phyloP scores from a whole-genome alignment of 495 filamentous ascomycete genomes.

The Xylaria flabelliformis region DNA sequence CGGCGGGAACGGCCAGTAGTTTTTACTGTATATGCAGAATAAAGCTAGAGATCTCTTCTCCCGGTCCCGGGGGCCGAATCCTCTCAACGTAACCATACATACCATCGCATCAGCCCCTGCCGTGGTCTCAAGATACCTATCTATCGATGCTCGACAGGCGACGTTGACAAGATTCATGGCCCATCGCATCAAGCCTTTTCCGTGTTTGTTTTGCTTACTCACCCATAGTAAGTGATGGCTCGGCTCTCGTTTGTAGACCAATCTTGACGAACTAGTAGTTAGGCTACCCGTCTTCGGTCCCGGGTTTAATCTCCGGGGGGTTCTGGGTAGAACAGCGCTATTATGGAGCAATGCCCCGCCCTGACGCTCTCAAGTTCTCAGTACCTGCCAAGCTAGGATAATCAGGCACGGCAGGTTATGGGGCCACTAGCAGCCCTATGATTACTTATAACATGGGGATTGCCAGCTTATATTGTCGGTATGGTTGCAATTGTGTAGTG shows the following conservation, averaged over 20 bases:
- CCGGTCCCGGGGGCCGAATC: not conserved
- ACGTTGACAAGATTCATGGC: not conserved
- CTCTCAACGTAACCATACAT: not conserved
- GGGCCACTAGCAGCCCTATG: not conserved
- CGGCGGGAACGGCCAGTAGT: not conserved
- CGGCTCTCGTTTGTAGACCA: not conserved
- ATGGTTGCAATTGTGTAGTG: too few relatives aligned
- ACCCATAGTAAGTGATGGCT: not conserved
- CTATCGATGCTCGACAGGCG: not conserved
- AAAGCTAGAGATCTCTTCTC: not conserved
- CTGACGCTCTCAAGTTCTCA: not conserved
- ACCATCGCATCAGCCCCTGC: not conserved
- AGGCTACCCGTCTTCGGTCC: not conserved
- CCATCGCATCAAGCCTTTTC: not conserved
- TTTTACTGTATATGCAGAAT: not conserved
- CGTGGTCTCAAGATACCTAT: not conserved
- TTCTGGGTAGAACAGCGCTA: not conserved
- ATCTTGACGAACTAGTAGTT: not conserved
- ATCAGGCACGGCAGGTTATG: not conserved
- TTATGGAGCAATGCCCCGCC: not conserved
- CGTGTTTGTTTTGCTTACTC: not conserved
- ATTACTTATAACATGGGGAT: not conserved
- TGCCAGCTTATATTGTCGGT: not conserved
- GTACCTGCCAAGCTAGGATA: not conserved
- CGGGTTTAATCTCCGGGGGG: not conserved